phyloP scores from a whole-genome alignment of 2,329 filamentous ascomycete genomes.

The Penicillium sumatraense region DNA sequence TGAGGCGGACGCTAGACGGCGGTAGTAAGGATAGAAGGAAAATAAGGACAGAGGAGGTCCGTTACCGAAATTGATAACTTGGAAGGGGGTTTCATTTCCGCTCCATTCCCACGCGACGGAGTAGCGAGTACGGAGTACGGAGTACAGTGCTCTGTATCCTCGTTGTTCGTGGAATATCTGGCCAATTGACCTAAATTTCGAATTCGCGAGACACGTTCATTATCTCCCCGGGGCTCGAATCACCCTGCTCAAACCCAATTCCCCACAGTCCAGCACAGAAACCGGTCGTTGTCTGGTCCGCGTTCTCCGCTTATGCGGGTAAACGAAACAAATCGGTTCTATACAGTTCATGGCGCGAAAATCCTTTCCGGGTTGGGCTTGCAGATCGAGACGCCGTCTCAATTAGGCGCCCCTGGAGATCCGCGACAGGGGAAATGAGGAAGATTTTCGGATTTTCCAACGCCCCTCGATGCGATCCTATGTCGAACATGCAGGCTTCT shows the following conservation, averaged over 20 bases:
- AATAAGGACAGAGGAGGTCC: background rate
- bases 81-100: background rate
- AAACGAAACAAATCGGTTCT: background rate
- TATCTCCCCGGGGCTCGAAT: background rate
- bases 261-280: slow-evolving; percentile 3
- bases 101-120: too few relatives aligned
- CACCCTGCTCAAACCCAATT: background rate
- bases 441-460: background rate
- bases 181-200: background rate
- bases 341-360: background rate
- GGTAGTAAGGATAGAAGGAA: too few relatives aligned
- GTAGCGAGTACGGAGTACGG: too few relatives aligned
- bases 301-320: background rate
- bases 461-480: background rate
- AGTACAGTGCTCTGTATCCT: too few relatives aligned
- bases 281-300: background rate
- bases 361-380: background rate
- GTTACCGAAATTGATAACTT: too few relatives aligned
- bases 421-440: background rate
- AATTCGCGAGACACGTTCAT: background rate
- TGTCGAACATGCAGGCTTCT: background rate
- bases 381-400: background rate
- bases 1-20: background rate
- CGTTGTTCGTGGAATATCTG: too few relatives aligned
- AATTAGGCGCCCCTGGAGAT: slow-evolving; percentile 1